Base-by-base conservation (phyloP, 2,329 filamentous ascomycete species). In the Alternaria longipes region DNA sequence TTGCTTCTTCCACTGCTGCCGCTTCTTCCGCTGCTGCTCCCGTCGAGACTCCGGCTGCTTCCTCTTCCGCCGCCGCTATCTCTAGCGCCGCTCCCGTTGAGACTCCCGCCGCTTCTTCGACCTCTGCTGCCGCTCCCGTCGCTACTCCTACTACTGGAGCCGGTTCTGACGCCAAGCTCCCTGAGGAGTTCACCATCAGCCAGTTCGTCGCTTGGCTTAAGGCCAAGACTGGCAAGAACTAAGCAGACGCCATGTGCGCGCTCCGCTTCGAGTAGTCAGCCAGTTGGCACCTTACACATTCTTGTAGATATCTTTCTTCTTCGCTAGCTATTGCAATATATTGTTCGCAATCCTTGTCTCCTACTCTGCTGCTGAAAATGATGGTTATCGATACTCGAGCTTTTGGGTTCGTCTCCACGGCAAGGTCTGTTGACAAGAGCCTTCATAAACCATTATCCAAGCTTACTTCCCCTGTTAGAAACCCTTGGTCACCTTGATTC, bases 191-290 rank as follows among this genome's bases (percentile, higher is more conserved):
- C 65, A 74, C 71, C 12, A 65, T 74, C 47, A 62, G 68, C 60
- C 60, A 74, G 41, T 68, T 74, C 62, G 63, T 74, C 46, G 66
- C 70, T 6, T 75, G 70, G 71, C 60, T 73, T 46, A 68, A 64
- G 68, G 65, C 64, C 2, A 71, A 67, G 52, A 49, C 49, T 18
- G 54, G 47, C 41, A 52, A 53, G 54, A 60, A 60, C 40, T 57
- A 45, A 64, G 47, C 34, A 24, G 16, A 16, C n/a, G 1, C 12
- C 8, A 9, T 30, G 46, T 36, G 32, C 32, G 14, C 34, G 14
- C 64, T 51, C 54, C 22, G n/a, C 44, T 6, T 20, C 24, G 22
- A 34, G 36, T 50, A 36, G 14, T 14, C 18, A 38, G 22, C 12
- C 9, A 14, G 2, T 8, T 11, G 36, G 44, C 59, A 34, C 24